These are phyloP conservation scores for Coelastrella sp. DNA, from an alignment of 139 green algal genomes.

Conservation along the genomic window DNA sequence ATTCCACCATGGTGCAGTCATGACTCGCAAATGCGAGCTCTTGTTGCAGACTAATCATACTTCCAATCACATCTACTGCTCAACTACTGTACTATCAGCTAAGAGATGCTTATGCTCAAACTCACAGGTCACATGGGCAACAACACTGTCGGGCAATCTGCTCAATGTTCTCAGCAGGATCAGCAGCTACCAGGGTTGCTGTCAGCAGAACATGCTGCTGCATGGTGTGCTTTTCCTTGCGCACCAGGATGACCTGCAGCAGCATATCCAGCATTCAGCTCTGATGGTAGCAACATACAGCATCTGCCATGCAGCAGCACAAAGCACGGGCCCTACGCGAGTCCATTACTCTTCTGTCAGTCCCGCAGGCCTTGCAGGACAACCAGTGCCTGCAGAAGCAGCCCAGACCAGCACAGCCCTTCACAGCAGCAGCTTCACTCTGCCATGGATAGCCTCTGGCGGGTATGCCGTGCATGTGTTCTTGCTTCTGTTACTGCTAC, in stretches of 20 bases:
- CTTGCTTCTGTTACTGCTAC: conserved; percentile 29
- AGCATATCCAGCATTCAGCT: neutral
- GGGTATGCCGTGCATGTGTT: conserved; percentile 17
- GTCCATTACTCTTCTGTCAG: neutral
- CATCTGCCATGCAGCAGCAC: conserved; percentile 5
- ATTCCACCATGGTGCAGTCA: neutral
- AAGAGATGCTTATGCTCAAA: too few relatives aligned
- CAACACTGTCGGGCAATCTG: conserved; percentile 4
- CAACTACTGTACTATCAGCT: too few relatives aligned
- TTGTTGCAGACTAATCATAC: too few relatives aligned
- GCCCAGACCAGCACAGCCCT: neutral
- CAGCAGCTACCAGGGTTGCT: neutral
- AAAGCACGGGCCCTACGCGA: too few relatives aligned
- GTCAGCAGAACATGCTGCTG: conserved; percentile 39
- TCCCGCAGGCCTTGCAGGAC: neutral
- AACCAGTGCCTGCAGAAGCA: too few relatives aligned
- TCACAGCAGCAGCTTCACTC: neutral
- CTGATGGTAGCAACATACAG: neutral
- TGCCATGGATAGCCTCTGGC: neutral
- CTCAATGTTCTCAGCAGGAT: neutral
- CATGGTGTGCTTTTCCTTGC: conserved; percentile 5
- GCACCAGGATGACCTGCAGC: conserved; percentile 17
- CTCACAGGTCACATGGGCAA: neutral
- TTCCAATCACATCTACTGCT: too few relatives aligned
- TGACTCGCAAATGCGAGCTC: neutral